These are phyloP conservation scores for Dimocarpus longan DNA, from an alignment of 345 rosid genomes.

Conservation along the genomic window DNA sequence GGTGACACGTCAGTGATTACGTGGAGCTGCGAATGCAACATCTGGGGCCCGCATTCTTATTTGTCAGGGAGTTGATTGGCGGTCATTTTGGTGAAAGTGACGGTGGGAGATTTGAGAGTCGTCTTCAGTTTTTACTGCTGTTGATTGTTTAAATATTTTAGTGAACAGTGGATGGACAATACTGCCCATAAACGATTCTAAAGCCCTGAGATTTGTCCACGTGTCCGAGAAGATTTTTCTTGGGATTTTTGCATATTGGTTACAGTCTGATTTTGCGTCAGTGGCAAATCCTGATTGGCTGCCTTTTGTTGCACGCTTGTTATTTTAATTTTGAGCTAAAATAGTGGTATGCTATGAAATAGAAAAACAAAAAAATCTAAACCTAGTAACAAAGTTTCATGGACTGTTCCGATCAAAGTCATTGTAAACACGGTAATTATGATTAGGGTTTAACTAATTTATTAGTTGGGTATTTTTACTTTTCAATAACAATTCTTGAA, in stretches of 20 bases:
- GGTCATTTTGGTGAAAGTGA: neutral
- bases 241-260: neutral
- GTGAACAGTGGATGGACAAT: neutral
- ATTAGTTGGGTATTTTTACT: too few relatives aligned
- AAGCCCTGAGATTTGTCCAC: slow-evolving; percentile 10
- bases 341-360: too few relatives aligned
- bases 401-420: too few relatives aligned
- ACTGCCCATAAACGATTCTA: slow-evolving; percentile 23
- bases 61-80: slow-evolving; percentile 14
- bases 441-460: too few relatives aligned
- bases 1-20: neutral
- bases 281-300: slow-evolving; percentile 20
- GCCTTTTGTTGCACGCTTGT: too few relatives aligned
- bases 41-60: neutral
- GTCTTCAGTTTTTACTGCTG: slow-evolving; percentile 23
- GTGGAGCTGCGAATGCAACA: neutral
- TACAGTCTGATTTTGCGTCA: neutral
- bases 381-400: too few relatives aligned
- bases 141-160: neutral
- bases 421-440: too few relatives aligned
- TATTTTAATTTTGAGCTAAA: too few relatives aligned
- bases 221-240: neutral
- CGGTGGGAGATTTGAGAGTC: neutral
- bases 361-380: too few relatives aligned
- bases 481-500: too few relatives aligned